A percentile compares a stretch with the other conserved stretches of the same genome.
Conservation (phyloP, 1,284 basidiomycete species). For the Pisolithus thermaeus region DNA sequence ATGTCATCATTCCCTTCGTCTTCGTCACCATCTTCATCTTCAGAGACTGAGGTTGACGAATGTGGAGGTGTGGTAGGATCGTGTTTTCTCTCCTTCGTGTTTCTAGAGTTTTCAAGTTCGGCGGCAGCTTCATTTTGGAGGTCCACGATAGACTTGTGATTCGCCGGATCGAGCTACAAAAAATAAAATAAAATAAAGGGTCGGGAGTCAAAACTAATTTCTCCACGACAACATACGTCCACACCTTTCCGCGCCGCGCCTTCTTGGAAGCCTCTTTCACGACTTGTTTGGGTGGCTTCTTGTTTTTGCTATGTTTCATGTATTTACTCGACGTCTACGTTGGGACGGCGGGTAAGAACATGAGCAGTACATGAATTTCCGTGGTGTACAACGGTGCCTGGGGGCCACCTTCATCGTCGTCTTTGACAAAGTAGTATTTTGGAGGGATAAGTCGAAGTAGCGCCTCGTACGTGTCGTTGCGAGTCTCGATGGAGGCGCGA, state of each 20-base stretch:
- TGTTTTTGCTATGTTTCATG: constrained; percentile 86
- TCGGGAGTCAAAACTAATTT: neutral
- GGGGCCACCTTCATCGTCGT: constrained; percentile 32
- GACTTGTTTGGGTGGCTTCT: constrained; percentile 76
- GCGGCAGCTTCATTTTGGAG: constrained; percentile 54
- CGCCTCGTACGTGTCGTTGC: constrained; percentile 80
- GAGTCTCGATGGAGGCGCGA: constrained; percentile 65
- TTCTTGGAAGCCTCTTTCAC: constrained; percentile 84
- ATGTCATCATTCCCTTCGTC: constrained; percentile 27
- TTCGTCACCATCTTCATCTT: constrained; percentile 20
- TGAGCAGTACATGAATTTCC: neutral
- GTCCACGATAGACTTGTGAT: constrained; percentile 78
- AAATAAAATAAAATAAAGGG: neutral
- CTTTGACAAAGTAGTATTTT: constrained; percentile 76
- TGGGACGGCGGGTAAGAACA: neutral
- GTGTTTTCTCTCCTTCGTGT: constrained; percentile 40
- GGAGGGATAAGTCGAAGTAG: constrained; percentile 81
- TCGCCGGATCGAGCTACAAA: constrained; percentile 80
- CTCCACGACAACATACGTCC: neutral
- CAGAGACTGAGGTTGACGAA: constrained; percentile 28
- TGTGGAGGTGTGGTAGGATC: constrained; percentile 38
- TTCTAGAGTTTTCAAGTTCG: constrained; percentile 15
- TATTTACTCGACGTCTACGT: constrained; percentile 63
- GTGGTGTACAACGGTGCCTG: constrained; percentile 8
- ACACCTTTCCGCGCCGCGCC: constrained; percentile 79